phyloP scores from a whole-genome alignment of 768 basidiomycete species.

The Coprinopsis marcescibilis region DNA sequence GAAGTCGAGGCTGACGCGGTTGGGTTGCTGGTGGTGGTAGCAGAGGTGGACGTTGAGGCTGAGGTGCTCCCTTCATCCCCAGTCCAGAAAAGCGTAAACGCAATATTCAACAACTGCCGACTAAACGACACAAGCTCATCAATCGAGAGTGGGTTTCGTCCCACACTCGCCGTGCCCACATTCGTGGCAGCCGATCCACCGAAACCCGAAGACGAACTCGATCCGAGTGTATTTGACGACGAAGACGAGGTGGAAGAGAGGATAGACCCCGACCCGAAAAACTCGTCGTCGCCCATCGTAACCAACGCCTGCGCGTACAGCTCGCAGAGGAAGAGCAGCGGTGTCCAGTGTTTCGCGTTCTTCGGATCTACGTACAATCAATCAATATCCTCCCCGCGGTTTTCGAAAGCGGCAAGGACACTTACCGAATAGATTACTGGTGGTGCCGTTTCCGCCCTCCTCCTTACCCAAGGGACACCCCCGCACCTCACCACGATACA shows the following conservation, averaged over 20 bases:
- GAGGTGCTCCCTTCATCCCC: too few species aligned
- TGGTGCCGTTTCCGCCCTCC: too few species aligned
- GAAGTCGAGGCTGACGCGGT: too few species aligned
- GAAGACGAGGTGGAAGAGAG: conserved; percentile 17
- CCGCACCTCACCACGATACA: conserved; percentile 67
- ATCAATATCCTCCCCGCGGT: too few species aligned
- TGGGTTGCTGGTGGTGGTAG: conserved; percentile 9
- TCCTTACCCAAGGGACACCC: conserved; percentile 57
- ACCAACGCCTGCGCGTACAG: conserved; percentile 80
- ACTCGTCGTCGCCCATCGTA: conserved; percentile 96
- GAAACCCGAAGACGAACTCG: neutral
- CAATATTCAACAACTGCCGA: conserved; percentile 76
- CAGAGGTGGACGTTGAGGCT: too few species aligned
- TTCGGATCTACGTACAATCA: too few species aligned
- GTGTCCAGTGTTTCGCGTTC: conserved; percentile 49
- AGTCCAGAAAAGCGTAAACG: conserved; percentile 61
- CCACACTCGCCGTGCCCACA: conserved; percentile 20
- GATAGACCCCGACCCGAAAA: conserved; percentile 48
- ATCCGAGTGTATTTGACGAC: neutral
- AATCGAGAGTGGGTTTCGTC: conserved; percentile 72
- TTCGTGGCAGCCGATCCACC: neutral
- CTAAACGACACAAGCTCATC: conserved; percentile 79
- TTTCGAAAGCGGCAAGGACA: conserved; percentile 5
- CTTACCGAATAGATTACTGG: conserved; percentile 20
- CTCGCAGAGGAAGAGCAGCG: conserved; percentile 73